These are phyloP conservation scores for Ceratobasidium sp. DNA, from an alignment of 1,284 basidiomycete genomes.

Conservation along the genomic window DNA sequence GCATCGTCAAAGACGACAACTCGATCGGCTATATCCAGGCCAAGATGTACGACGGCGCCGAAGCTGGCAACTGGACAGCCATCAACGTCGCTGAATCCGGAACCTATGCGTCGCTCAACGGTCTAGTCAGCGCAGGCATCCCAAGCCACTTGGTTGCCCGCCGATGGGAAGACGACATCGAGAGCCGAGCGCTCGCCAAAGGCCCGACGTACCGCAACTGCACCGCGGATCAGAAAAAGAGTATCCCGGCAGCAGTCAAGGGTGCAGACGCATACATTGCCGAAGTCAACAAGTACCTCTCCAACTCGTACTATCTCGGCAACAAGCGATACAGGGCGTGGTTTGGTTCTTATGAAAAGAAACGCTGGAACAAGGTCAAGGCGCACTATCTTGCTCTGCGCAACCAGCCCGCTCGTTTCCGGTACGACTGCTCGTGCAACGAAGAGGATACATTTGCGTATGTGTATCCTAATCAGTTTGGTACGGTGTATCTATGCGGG, in stretches of 20 bases:
- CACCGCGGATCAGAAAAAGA: constrained; percentile 7
- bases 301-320: constrained; percentile 10
- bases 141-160: constrained; percentile 11
- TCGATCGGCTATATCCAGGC: constrained; percentile 34
- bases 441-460: constrained; percentile 42
- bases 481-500: constrained; percentile 44
- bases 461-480: constrained; percentile 46
- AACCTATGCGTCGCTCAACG: constrained; percentile 24
- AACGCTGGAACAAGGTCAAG: constrained; percentile 16
- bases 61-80: constrained; percentile 39
- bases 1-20: constrained; percentile 30
- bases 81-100: constrained; percentile 12
- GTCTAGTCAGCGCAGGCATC: constrained; percentile 24
- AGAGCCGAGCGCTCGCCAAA: constrained; percentile 19
- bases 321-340: constrained; percentile 44
- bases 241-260: constrained; percentile 1
- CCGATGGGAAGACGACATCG: constrained; percentile 31
- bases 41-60: constrained; percentile 28
- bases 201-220: constrained; percentile 38
- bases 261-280: constrained; percentile 43
- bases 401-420: constrained; percentile 6
- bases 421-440: constrained; percentile 45
- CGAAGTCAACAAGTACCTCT: constrained; percentile 42
- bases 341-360: constrained; percentile 41
- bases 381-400: constrained; percentile 18